Percentiles rank a stretch among this genome's conserved stretches.
Evolutionary conservation across 805 yeast genomes (phyloP).

Genomic region (Brettanomyces bruxellensis): DNA sequence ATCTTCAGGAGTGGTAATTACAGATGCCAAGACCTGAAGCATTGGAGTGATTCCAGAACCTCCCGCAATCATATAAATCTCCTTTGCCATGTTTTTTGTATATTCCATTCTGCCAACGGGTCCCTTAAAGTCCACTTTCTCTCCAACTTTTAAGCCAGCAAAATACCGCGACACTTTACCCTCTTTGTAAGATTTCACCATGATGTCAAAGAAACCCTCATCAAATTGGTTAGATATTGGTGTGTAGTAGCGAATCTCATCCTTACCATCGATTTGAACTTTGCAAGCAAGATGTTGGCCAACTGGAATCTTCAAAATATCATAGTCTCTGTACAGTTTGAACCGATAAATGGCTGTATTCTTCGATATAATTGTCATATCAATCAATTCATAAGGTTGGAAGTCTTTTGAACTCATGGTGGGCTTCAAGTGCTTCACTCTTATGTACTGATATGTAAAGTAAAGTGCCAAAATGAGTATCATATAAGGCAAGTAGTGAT

Average conservation of each 20-base stretch:
- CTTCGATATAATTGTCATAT: conserved; percentile 63
- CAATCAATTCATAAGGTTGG: conserved; percentile 59
- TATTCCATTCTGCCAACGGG: conserved; percentile 70
- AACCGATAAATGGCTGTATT: conserved; percentile 71
- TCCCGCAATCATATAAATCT: conserved; percentile 68
- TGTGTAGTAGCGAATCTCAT: conserved; percentile 58
- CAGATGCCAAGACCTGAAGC: conserved; percentile 65
- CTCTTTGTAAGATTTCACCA: conserved; percentile 66
- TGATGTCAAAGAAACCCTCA: conserved; percentile 64
- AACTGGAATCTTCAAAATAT: conserved; percentile 56
- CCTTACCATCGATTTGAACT: conserved; percentile 38
- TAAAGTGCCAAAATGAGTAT: conserved; percentile 31
- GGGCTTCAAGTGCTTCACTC: conserved; percentile 28
- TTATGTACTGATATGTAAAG: conserved; percentile 24
- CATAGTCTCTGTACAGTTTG: conserved; percentile 50
- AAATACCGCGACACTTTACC: conserved; percentile 63
- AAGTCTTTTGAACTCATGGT: conserved; percentile 44
- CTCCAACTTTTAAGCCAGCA: conserved; percentile 57
- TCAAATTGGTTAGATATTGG: conserved; percentile 68
- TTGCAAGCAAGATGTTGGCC: conserved; percentile 68
- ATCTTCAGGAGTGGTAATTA: conserved; percentile 64
- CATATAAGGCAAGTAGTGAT: conserved; percentile 38
- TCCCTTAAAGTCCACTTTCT: conserved; percentile 63
- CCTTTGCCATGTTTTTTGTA: conserved; percentile 46
- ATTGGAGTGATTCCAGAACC: conserved; percentile 90